Base-by-base conservation (phyloP, 768 basidiomycete genomes). In the Boletus bicolor region DNA sequence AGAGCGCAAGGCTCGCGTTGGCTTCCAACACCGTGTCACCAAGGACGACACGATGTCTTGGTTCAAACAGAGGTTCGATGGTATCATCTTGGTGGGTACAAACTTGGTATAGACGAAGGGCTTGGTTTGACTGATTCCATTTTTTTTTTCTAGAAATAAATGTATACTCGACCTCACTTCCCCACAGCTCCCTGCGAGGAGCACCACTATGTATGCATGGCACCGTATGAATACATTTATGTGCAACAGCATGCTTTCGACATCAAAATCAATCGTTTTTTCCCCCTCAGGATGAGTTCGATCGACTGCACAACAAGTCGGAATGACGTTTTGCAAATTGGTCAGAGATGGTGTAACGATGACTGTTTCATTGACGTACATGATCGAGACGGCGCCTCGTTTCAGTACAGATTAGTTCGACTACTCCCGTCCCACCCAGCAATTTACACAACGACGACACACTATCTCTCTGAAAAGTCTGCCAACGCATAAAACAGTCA, bases 21-120 rank as follows among this genome's bases (percentile, higher is more conserved):
- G 97, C 49, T 89, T 86, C 78, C 72, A 77, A 55, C 96, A 99
- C 80, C 85, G 86, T 58, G 89, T 98, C 65, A 91, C 84, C 82
- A 94, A 91, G 82, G 94, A 98, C 70, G 93, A 98, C 69, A 93
- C 93, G 60, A 87, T 93, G 88, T 78, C 87, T 61, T 98, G 96
- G 96, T 98, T 95, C 93, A 98, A 98, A 85, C 91, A 94, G 78
- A 83, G 95, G 68, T 98, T 96, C 82, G 94, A 98, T 74, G 94
- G 93, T 79, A 94, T 96, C 74, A 94, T 98, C 78, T 76, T 92
- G 74, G 91, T 93, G 69, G 63, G 88, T 78, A 38, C 36, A 15
- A 7, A n/a, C 1, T 12, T 36, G n/a, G 46, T 11, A 21, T 41
- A 1, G 10, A 5, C 7, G n/a, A 10, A 7, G 15, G 8, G 6